A percentile compares a stretch with the other conserved stretches of the same genome.
These are phyloP conservation scores for Ophiocordyceps polyrhachis-furcata DNA, from an alignment of 2,329 filamentous ascomycete species.

Conservation along the genomic window DNA sequence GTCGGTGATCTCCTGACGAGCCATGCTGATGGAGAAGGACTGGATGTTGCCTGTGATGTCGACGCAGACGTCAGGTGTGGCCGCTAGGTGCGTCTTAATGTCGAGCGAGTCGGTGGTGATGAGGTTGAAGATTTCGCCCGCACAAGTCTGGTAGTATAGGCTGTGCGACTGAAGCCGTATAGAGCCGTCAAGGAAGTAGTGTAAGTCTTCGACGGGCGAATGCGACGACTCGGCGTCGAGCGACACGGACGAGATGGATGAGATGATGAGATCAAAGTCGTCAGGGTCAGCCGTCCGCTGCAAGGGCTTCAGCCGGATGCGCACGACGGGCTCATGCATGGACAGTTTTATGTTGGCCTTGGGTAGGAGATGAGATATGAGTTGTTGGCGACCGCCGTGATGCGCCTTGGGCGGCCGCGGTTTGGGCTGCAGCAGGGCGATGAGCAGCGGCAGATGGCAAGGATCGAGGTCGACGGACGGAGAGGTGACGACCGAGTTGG, in stretches of 20 bases:
- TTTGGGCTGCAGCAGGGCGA: conserved; percentile 52
- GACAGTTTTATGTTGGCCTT: conserved; percentile 93
- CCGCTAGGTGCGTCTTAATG: conserved; percentile 66
- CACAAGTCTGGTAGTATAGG: conserved; percentile 84
- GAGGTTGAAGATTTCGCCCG: conserved; percentile 67
- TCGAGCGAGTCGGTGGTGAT: conserved; percentile 79
- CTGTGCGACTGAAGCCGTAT: conserved; percentile 72
- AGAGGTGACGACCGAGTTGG: conserved; percentile 89
- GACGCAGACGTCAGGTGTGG: conserved; percentile 70
- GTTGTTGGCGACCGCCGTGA: conserved; percentile 36
- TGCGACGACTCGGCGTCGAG: conserved; percentile 94
- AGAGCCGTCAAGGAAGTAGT: conserved; percentile 72
- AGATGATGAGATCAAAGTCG: conserved; percentile 90
- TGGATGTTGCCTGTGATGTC: conserved; percentile 63
- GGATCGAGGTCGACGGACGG: conserved; percentile 87
- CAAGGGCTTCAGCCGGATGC: conserved; percentile 72
- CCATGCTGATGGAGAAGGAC: conserved; percentile 75
- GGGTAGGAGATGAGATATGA: conserved; percentile 80
- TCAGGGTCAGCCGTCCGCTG: conserved; percentile 45
- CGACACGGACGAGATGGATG: conserved; percentile 82
- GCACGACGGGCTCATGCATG: conserved; percentile 85
- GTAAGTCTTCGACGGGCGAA: conserved; percentile 60
- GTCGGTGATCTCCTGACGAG: conserved; percentile 80
- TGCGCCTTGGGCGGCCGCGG: conserved; percentile 14
- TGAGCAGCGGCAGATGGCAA: conserved; percentile 69